Percentiles rank a stretch among this genome's conserved stretches.
These are phyloP conservation scores for Strobilomyces confusus DNA, from an alignment of 768 basidiomycete genomes.

Conservation along the genomic window DNA sequence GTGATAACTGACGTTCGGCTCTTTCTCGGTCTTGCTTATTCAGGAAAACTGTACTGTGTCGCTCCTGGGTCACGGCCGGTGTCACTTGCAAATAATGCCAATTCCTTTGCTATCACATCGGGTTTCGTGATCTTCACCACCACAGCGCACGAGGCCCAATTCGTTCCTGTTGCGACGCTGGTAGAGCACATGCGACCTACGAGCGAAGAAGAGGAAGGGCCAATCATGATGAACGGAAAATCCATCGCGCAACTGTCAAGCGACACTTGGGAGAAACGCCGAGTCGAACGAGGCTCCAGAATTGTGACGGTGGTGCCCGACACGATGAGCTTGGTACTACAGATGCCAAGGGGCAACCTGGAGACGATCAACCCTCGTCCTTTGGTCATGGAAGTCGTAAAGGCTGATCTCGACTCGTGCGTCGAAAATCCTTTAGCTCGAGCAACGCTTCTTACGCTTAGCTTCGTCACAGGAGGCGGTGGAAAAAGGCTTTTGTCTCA, in stretches of 20 bases:
- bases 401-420: constrained; percentile 65
- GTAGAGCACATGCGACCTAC: constrained; percentile 7
- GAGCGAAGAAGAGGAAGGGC: constrained; percentile 4
- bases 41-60: constrained; percentile 61
- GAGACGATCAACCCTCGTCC: constrained; percentile 95
- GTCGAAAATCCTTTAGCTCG: not conserved
- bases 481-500: constrained; percentile 83
- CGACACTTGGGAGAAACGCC: constrained; percentile 61
- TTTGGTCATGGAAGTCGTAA: constrained; percentile 82
- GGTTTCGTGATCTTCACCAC: constrained; percentile 85
- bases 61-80: constrained; percentile 25
- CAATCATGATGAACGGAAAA: constrained; percentile 27
- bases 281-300: constrained; percentile 84
- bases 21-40: constrained; percentile 61
- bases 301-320: constrained; percentile 88
- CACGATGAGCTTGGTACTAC: constrained; percentile 84
- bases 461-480: constrained; percentile 51
- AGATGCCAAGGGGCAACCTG: constrained; percentile 97
- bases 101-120: constrained; percentile 70
- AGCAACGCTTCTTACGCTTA: not conserved
- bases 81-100: constrained; percentile 50
- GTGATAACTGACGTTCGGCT: constrained; percentile 23
- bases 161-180: constrained; percentile 44
- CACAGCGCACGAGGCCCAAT: constrained; percentile 73
- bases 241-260: constrained; percentile 3